Conservation (phyloP, 805 yeast species). For the Candida sphagnicola region DNA sequence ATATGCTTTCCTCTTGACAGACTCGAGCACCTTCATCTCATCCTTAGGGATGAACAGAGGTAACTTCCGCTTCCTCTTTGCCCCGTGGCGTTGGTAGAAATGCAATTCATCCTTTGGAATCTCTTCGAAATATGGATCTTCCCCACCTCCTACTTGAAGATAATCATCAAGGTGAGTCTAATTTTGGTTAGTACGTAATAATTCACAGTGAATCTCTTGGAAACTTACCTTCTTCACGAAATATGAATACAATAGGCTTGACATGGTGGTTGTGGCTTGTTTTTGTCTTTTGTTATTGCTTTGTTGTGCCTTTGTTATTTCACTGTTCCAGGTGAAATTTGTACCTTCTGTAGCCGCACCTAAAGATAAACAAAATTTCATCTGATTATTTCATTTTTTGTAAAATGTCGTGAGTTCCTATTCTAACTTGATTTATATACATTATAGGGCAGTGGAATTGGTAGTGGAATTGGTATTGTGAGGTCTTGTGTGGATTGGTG, state of each 20-base stretch:
- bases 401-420: too few relatives aligned
- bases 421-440: too few relatives aligned
- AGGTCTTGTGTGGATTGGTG: too few relatives aligned
- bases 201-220: background rate
- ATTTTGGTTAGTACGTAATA: constrained; percentile 6
- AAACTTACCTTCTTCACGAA: constrained; percentile 37
- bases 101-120: constrained; percentile 38
- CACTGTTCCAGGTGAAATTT: background rate
- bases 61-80: constrained; percentile 34
- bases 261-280: constrained; percentile 14
- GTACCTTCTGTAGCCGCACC: too few relatives aligned
- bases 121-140: constrained; percentile 39
- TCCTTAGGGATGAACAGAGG: constrained; percentile 31
- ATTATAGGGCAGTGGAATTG: too few relatives aligned
- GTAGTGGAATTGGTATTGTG: too few relatives aligned
- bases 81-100: constrained; percentile 38
- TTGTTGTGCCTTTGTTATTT: too few relatives aligned
- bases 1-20: constrained; percentile 35
- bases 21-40: constrained; percentile 30
- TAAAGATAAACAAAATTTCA: too few relatives aligned
- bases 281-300: too few relatives aligned
- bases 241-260: constrained; percentile 27
- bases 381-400: too few relatives aligned
- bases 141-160: constrained; percentile 23
- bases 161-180: constrained; percentile 15